Conservation (phyloP, 23 red algal species). For the Gracilaria gracilis region DNA sequence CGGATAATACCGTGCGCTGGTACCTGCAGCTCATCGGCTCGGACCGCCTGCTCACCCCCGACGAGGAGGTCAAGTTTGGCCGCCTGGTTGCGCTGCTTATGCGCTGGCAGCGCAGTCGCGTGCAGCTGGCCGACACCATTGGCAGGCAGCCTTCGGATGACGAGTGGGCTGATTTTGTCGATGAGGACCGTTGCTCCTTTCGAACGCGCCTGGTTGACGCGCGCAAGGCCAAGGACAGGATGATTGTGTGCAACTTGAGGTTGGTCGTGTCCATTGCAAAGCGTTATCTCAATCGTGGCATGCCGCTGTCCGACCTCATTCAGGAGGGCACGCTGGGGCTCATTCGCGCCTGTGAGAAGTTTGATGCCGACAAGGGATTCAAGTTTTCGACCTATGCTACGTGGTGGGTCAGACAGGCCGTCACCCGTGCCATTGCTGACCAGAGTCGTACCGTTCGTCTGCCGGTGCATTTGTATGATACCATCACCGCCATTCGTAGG, state of each 20-base stretch:
- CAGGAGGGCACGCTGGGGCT: constrained; percentile 94
- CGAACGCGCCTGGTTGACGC: background rate
- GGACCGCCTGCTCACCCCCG: constrained; percentile 52
- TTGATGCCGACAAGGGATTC: constrained; percentile 82
- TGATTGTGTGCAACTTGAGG: constrained; percentile 88
- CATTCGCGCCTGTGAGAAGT: constrained; percentile 91
- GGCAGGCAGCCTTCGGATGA: constrained; percentile 29
- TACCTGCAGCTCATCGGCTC: constrained; percentile 71
- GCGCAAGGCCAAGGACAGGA: constrained; percentile 60
- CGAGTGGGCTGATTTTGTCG: constrained; percentile 50
- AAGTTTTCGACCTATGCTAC: constrained; percentile 95
- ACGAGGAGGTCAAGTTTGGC: constrained; percentile 61
- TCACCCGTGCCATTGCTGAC: constrained; percentile 80
- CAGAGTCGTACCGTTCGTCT: constrained; percentile 80
- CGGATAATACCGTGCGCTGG: constrained; percentile 68
- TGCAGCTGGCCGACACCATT: constrained; percentile 20
- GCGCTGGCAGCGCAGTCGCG: constrained; percentile 40
- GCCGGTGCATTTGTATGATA: constrained; percentile 91
- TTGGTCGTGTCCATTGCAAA: constrained; percentile 93
- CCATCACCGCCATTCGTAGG: constrained; percentile 70
- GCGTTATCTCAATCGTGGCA: constrained; percentile 73
- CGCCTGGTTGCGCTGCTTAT: constrained; percentile 31
- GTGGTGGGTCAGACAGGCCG: constrained; percentile 90
- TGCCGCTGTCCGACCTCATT: constrained; percentile 88
- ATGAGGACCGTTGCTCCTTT: constrained; percentile 31